Evolutionary conservation across 1,284 basidiomycete species (phyloP), one percentile per base, ranked within the genome.

Genomic region (Cryptococcus sp.): DNA sequence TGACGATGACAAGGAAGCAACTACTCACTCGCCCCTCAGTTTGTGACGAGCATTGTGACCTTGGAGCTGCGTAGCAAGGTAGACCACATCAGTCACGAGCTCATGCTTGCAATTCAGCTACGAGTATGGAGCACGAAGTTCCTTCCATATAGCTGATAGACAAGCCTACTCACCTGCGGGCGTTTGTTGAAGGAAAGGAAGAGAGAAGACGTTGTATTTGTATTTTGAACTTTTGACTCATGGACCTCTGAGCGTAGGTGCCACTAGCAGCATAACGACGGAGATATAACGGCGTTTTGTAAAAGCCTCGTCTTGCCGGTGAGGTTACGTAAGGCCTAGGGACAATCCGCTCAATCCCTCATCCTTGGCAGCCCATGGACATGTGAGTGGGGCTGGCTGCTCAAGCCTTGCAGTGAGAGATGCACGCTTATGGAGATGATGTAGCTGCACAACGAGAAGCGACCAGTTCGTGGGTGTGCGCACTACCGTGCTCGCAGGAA

Each of bases 1-100:
- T 16, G n/a, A 57, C 52, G 27, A 39, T 54, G 11, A 50, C 56
- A 52, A 47, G 48, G 20, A 50, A 52, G 20, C 39, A 55, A 61
- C 42, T 25, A 49, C 55, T 58, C 54, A 35, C n/a, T 47, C 39
- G 30, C 50, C 64, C 54, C 64, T 68, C 58, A 52, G 70, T 70
- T 52, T 62, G 73, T 73, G 53, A 69, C 75, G 72, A 77, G 76
- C 76, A 74, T 77, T 78, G 77, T 78, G 77, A 77, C 76, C 75
- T 78, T 78, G 74, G 68, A 66, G 67, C 74, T 78, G 63, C 22
- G 49, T 52, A 19, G 22, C 35, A 30, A 47, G 50, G 3, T 2
- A 20, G 5, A 19, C 41, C 19, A 6, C 13, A 45, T 48, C 47
- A 51, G 50, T 8, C n/a, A 19, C 10, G 22, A 17, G 35, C 4